Conservation (phyloP, 1,284 basidiomycete species). For the Trichosporon ovoides region DNA sequence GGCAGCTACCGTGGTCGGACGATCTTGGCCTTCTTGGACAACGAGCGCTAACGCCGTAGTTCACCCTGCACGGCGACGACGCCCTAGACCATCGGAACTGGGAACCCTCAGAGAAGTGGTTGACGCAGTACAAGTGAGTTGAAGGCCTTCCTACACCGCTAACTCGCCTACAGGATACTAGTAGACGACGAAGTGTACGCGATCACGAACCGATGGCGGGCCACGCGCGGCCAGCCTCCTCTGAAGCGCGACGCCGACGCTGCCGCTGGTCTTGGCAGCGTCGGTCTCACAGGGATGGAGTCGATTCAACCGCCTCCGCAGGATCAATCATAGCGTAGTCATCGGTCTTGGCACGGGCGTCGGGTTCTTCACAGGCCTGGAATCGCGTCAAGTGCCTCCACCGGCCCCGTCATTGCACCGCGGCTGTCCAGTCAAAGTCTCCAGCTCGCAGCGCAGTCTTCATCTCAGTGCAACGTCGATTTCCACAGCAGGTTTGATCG, state of each 20-base stretch:
- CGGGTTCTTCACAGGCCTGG: too few species aligned
- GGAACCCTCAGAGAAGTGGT: conserved; percentile 77
- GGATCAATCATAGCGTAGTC: too few species aligned
- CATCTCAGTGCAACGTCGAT: too few species aligned
- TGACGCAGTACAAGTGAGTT: conserved; percentile 71
- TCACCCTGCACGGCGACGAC: conserved; percentile 79
- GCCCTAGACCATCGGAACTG: conserved; percentile 79
- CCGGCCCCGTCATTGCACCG: too few species aligned
- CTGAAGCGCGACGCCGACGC: conserved; percentile 15
- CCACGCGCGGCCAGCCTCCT: conserved; percentile 27
- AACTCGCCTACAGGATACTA: conserved; percentile 26
- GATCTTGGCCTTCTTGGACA: not conserved
- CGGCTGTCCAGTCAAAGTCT: too few species aligned
- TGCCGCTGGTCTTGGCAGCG: not conserved
- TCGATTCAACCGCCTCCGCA: not conserved
- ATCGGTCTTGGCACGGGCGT: too few species aligned
- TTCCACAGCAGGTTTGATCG: too few species aligned
- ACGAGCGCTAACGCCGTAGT: conserved; percentile 49
- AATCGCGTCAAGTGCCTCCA: too few species aligned
- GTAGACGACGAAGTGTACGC: conserved; percentile 43
- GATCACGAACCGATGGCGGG: conserved; percentile 44
- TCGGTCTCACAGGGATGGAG: conserved; percentile 13
- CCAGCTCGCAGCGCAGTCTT: too few species aligned
- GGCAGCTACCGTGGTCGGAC: too few species aligned
- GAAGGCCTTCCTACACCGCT: not conserved